A percentile compares a stretch with the other conserved stretches of the same genome.
Evolutionary conservation across 176 grass and related monocot genomes (phyloP).

Genomic region (Oryza meridionalis): DNA sequence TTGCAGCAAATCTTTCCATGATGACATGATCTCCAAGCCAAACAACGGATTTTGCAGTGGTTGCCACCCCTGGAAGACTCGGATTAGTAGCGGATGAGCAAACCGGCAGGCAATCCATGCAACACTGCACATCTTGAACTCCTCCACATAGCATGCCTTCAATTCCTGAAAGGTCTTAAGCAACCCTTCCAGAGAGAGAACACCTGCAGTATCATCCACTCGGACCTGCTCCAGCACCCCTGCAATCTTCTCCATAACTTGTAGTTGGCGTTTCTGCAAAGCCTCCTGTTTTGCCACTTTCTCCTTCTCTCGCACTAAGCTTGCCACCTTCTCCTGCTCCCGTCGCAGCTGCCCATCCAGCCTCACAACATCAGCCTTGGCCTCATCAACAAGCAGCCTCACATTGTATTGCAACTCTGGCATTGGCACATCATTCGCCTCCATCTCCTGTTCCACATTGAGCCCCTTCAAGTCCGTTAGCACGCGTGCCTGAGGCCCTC

Average conservation of each 20-base stretch:
- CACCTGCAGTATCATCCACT: constrained; percentile 53
- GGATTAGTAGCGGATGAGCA: constrained; percentile 64
- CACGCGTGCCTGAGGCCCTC: constrained; percentile 71
- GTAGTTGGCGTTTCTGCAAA: constrained; percentile 58
- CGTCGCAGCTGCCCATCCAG: constrained; percentile 58
- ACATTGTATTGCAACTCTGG: constrained; percentile 86
- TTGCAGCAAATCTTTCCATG: constrained; percentile 77
- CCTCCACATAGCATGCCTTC: constrained; percentile 58
- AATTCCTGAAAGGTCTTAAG: constrained; percentile 61
- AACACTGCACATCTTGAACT: constrained; percentile 80
- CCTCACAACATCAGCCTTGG: constrained; percentile 69
- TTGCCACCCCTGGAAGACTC: constrained; percentile 83
- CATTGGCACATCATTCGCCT: constrained; percentile 72
- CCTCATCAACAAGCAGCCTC: constrained; percentile 66
- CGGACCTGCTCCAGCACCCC: constrained; percentile 61
- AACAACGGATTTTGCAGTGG: constrained; percentile 71
- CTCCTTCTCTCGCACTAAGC: constrained; percentile 68
- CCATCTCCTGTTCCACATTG: constrained; percentile 63
- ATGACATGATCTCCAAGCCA: constrained; percentile 66
- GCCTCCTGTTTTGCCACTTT: constrained; percentile 64
- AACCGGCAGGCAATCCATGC: constrained; percentile 71
- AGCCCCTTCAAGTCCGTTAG: constrained; percentile 69
- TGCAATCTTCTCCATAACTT: constrained; percentile 69
- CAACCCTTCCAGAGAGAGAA: constrained; percentile 61
- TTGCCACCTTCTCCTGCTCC: constrained; percentile 69